phyloP scores from a whole-genome alignment of 805 yeast species.

The Pichia phayaonensis region DNA sequence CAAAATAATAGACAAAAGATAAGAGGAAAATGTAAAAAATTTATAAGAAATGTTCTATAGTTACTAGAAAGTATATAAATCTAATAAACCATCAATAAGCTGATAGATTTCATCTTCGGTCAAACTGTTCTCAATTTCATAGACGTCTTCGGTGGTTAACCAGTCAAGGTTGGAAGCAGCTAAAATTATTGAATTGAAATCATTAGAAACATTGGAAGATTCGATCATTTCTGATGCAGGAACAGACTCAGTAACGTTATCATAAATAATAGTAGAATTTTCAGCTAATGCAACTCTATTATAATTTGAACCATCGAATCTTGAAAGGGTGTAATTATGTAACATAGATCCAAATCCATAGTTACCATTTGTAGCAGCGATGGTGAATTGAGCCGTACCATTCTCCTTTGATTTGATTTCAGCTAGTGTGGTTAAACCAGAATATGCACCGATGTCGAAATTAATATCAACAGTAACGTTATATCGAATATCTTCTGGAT shows the following conservation, averaged over 20 bases:
- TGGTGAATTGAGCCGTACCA: constrained; percentile 37
- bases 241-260: constrained; percentile 15
- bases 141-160: neutral
- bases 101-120: constrained; percentile 1
- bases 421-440: constrained; percentile 12
- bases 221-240: neutral
- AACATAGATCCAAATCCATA: constrained; percentile 36
- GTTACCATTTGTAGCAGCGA: constrained; percentile 39
- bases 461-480: constrained; percentile 24
- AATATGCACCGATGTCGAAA: constrained; percentile 10
- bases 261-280: constrained; percentile 26
- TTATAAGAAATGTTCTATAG: neutral
- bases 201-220: neutral
- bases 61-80: neutral
- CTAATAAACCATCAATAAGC: neutral
- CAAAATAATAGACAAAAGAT: neutral
- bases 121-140: neutral
- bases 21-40: neutral
- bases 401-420: constrained; percentile 30
- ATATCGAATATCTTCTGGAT: constrained; percentile 17
- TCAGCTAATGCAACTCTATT: constrained; percentile 27
- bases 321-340: constrained; percentile 26
- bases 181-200: neutral
- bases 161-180: neutral
- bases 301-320: constrained; percentile 19